Conservation (phyloP, 1,284 basidiomycete genomes). For the Sanghuangporus sanghuang region DNA sequence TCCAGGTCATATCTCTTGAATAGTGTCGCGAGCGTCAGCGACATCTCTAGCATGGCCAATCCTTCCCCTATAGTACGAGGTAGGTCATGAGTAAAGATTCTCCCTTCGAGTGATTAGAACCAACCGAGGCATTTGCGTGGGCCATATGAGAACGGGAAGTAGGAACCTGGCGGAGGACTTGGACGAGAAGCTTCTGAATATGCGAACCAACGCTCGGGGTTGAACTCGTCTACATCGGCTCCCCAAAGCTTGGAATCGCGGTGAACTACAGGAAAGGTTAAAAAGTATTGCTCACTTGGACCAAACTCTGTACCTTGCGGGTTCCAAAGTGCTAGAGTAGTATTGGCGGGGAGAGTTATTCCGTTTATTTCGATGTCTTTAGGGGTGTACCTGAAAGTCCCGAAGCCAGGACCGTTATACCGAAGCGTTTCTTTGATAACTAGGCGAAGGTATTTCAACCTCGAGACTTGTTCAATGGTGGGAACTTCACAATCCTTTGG, state of each 20-base stretch:
- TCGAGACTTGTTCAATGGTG: neutral
- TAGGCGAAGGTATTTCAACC: neutral
- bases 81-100: too few relatives aligned
- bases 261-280: neutral
- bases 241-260: neutral
- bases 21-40: neutral
- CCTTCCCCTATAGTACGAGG: neutral
- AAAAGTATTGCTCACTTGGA: neutral
- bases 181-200: neutral
- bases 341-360: neutral
- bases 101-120: neutral
- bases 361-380: neutral
- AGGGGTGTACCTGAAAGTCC: neutral
- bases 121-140: neutral
- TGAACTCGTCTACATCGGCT: neutral
- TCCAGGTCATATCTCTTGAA: neutral
- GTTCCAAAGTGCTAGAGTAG: neutral
- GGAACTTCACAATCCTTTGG: neutral
- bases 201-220: neutral
- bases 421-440: neutral
- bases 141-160: neutral
- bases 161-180: neutral
- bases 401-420: neutral
- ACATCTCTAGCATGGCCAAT: neutral
- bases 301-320: neutral